Evolutionary conservation across 78 protist species (phyloP).

Genomic region (Dictyostelium intermedium): DNA sequence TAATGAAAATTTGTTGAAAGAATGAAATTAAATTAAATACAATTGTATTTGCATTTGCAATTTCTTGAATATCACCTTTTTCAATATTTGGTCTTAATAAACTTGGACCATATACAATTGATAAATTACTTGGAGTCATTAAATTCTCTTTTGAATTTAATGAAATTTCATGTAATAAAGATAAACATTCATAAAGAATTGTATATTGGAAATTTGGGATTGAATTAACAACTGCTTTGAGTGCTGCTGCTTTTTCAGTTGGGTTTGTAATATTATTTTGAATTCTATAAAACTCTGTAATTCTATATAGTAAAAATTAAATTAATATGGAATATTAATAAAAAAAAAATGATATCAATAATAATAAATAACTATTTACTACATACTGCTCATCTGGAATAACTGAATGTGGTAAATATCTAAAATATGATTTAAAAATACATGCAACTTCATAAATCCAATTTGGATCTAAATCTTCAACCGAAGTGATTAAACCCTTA

Average conservation of each 20-base stretch:
- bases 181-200: conserved; percentile 6
- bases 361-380: neutral
- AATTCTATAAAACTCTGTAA: conserved; percentile 18
- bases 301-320: neutral
- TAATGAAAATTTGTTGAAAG: conserved; percentile 35
- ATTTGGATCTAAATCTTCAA: neutral
- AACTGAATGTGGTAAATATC: conserved; percentile 52
- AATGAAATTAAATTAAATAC: conserved; percentile 30
- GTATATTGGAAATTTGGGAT: conserved; percentile 41
- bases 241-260: conserved; percentile 11
- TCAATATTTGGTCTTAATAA: conserved; percentile 31
- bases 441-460: conserved; percentile 39
- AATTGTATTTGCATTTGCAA: conserved; percentile 56
- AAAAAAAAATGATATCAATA: too few species aligned
- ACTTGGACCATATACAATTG: conserved; percentile 5
- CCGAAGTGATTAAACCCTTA: conserved; percentile 21
- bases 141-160: conserved; percentile 32
- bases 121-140: conserved; percentile 54
- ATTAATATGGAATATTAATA: neutral
- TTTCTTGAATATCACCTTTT: conserved; percentile 10
- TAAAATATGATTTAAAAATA: conserved; percentile 41
- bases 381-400: conserved; percentile 48
- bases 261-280: conserved; percentile 7
- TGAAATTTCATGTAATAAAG: conserved; percentile 1
- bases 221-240: neutral